Conservation (phyloP, 1,284 basidiomycete genomes). For the Ustilago shanxiensis region DNA sequence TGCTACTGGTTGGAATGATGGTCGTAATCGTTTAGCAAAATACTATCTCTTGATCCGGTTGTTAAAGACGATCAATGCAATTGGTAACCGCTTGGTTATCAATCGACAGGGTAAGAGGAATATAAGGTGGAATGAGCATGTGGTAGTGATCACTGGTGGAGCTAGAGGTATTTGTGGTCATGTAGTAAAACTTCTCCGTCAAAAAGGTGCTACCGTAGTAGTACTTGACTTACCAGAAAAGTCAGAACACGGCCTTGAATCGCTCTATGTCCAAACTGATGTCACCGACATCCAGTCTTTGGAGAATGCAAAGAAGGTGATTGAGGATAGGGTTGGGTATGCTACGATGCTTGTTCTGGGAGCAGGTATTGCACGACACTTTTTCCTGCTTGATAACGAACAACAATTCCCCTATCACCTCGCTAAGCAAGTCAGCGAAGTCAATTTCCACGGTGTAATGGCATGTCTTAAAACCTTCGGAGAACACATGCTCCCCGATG, state of each 20-base stretch:
- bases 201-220: conserved; percentile 52
- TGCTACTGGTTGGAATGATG: conserved; percentile 27
- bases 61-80: conserved; percentile 48
- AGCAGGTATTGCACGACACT: conserved; percentile 53
- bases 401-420: conserved; percentile 43
- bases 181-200: conserved; percentile 36
- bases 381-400: conserved; percentile 55
- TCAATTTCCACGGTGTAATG: conserved; percentile 55
- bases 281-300: conserved; percentile 57
- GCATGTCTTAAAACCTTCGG: conserved; percentile 57
- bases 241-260: conserved; percentile 50
- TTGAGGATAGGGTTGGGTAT: conserved; percentile 52
- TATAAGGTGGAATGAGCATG: conserved; percentile 52
- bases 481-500: conserved; percentile 57
- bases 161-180: conserved; percentile 58
- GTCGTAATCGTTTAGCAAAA: conserved; percentile 21
- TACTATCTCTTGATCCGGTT: conserved; percentile 41
- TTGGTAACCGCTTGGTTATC: conserved; percentile 48
- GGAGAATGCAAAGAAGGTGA: conserved; percentile 36
- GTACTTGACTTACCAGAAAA: conserved; percentile 52
- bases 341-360: conserved; percentile 55
- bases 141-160: conserved; percentile 58
- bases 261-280: conserved; percentile 49
- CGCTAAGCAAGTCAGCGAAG: conserved; percentile 46
- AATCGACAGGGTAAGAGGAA: conserved; percentile 30